Evolutionary conservation across 495 filamentous ascomycete species (phyloP).

Genomic region (Penicillium coprophilum): DNA sequence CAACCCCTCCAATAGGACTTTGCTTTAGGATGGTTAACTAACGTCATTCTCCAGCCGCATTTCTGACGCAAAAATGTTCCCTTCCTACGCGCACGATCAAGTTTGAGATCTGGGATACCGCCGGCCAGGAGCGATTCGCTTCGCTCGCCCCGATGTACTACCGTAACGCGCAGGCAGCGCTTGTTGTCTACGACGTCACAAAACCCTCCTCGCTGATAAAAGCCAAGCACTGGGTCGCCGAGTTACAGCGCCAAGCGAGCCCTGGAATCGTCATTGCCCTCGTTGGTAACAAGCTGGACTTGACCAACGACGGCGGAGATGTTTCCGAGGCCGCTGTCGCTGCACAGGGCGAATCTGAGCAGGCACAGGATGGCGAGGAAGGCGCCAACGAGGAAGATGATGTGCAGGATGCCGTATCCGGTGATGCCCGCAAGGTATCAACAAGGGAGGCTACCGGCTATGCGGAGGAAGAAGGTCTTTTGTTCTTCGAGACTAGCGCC

Average conservation of each 20-base stretch:
- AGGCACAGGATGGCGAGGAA: slow-evolving; percentile 37
- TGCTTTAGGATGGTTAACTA: slow-evolving; percentile 22
- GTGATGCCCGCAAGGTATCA: slow-evolving; percentile 81
- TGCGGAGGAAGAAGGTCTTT: slow-evolving; percentile 86
- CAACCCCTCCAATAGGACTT: not conserved
- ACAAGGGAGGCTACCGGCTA: slow-evolving; percentile 88
- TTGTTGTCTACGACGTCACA: slow-evolving; percentile 98
- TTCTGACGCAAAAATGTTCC: slow-evolving; percentile 97
- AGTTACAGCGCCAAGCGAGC: slow-evolving; percentile 94
- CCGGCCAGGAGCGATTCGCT: slow-evolving; percentile 96
- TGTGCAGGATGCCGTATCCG: slow-evolving; percentile 59
- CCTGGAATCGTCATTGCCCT: slow-evolving; percentile 97
- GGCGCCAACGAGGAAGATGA: slow-evolving; percentile 52
- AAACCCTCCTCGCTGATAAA: slow-evolving; percentile 94
- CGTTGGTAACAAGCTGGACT: slow-evolving; percentile 96
- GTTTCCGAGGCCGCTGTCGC: slow-evolving; percentile 33
- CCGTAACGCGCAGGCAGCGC: slow-evolving; percentile 96
- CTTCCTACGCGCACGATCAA: slow-evolving; percentile 97
- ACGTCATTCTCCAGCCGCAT: slow-evolving; percentile 68
- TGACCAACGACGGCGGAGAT: slow-evolving; percentile 59
- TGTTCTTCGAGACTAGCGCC: slow-evolving; percentile 98
- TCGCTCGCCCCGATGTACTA: slow-evolving; percentile 99
- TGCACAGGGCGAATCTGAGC: slow-evolving; percentile 28
- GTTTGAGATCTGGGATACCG: slow-evolving; percentile 99
- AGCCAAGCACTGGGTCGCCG: slow-evolving; percentile 98